Evolutionary conservation across 1,284 basidiomycete species (phyloP), one percentile per base, ranked within the genome.

Genomic region (Heterobasidion annosum): DNA sequence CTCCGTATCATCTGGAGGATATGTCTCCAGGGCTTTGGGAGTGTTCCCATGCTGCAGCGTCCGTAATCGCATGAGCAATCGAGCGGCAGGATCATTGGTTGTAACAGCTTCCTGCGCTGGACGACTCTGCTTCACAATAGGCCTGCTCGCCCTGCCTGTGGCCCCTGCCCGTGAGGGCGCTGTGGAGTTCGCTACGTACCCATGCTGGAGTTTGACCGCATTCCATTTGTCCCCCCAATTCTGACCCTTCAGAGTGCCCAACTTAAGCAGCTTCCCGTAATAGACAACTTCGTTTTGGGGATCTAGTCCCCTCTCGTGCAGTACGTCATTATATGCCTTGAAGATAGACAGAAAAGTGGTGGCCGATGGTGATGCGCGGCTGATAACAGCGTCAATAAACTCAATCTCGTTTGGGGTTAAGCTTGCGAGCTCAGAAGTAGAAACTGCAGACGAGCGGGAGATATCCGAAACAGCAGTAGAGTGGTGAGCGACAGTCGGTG

Each of bases 201-300:
- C 73, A 58, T 81, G 67, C 57, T 81, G 79, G 37, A 65, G 64
- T 70, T 86, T 91, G 48, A 88, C 81, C 56, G 72, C 71, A 34
- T 70, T 69, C 89, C 89, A 92, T 67, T 90, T 90, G 44, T 83
- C 83, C 19, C 73, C 78, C 88, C 88, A 92, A 63, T 77, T 85
- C 53, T 73, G 73, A 13, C 86, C 89, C 68, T 81, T 86, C 63
- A 91, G 63, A 33, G 85, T 88, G 46, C 87, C 86, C 4, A 92
- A 71, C 65, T 91, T 90, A 57, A 92, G 68, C 35, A 92, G 68
- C 65, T 88, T 87, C 32, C 81, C 80, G 65, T 91, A 92, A 64
- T 85, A 88, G n/a, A 83, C 72, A 13, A 88, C 85, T 65, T 92
- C 90, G 35, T 79, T 73, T 56, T 84, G 79, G n/a, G 83, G 77